Evolutionary conservation across 2,329 filamentous ascomycete genomes (phyloP).

Genomic region (Aspergillus eucalypticola): DNA sequence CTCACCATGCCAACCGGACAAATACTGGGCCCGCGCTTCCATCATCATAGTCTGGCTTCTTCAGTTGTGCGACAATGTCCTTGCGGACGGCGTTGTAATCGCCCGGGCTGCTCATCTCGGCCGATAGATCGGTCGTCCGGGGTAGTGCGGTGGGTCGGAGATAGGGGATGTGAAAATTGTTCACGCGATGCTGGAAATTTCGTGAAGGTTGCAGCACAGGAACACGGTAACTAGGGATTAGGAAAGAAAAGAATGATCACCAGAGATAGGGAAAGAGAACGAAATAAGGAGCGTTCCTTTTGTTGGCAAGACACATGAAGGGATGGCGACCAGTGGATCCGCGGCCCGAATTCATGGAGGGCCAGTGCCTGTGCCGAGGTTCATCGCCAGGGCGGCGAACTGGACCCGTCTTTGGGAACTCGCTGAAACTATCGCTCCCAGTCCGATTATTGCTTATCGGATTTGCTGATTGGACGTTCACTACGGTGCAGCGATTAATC

Average conservation of each 20-base stretch:
- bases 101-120: conserved; percentile 38
- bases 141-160: conserved; percentile 12
- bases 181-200: neutral
- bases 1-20: conserved; percentile 63
- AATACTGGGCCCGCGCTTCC: conserved; percentile 65
- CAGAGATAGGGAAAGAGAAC: conserved; percentile 9
- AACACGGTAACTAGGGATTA: neutral
- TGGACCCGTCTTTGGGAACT: neutral
- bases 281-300: conserved; percentile 19
- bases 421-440: neutral
- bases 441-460: neutral
- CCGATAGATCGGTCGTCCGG: conserved; percentile 23
- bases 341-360: conserved; percentile 24
- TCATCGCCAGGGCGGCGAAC: conserved; percentile 13
- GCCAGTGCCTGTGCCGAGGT: conserved; percentile 32
- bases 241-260: conserved; percentile 8
- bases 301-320: conserved; percentile 31
- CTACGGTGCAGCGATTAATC: neutral
- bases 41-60: conserved; percentile 66
- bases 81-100: conserved; percentile 54
- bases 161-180: neutral
- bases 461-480: neutral
- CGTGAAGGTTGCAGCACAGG: neutral
- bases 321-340: conserved; percentile 29
- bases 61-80: conserved; percentile 55